Conservation (phyloP, 2,329 filamentous ascomycete genomes). For the Paradendryphiella salina region DNA sequence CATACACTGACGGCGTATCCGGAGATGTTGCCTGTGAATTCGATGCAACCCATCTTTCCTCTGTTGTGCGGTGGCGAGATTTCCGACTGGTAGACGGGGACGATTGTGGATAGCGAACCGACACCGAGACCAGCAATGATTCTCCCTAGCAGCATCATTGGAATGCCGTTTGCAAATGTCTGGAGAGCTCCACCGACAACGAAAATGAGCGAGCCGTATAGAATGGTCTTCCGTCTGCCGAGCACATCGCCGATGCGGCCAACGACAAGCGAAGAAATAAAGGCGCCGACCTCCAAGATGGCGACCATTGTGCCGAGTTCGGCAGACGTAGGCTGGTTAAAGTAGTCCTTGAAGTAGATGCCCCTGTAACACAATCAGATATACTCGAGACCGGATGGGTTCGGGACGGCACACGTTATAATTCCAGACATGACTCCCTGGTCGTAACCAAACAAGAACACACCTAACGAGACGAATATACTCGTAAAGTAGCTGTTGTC, state of each 20-base stretch:
- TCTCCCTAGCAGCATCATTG: slow-evolving; percentile 72
- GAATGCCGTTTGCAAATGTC: slow-evolving; percentile 77
- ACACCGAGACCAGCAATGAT: slow-evolving; percentile 57
- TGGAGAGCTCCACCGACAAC: slow-evolving; percentile 81
- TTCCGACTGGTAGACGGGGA: slow-evolving; percentile 59
- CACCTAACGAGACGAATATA: slow-evolving; percentile 82
- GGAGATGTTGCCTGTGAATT: slow-evolving; percentile 95
- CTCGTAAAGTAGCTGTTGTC: slow-evolving; percentile 85
- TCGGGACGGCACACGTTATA: slow-evolving; percentile 62
- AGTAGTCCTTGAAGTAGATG: slow-evolving; percentile 86
- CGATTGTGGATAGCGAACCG: slow-evolving; percentile 56
- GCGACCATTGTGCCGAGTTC: slow-evolving; percentile 97
- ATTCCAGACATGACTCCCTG: slow-evolving; percentile 84
- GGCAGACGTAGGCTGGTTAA: slow-evolving; percentile 81
- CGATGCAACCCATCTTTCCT: slow-evolving; percentile 93
- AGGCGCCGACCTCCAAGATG: slow-evolving; percentile 90
- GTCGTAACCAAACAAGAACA: slow-evolving; percentile 88
- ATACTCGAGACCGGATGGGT: slow-evolving; percentile 24
- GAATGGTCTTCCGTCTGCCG: slow-evolving; percentile 83
- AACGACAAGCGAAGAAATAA: slow-evolving; percentile 84
- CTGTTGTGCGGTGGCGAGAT: slow-evolving; percentile 91
- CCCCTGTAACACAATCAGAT: slow-evolving; percentile 61
- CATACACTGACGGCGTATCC: slow-evolving; percentile 96
- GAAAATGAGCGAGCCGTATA: slow-evolving; percentile 92
- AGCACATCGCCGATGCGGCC: slow-evolving; percentile 90